These are phyloP conservation scores for Przewalskia tangutica DNA, from an alignment of 257 asterid species.

Conservation along the genomic window DNA sequence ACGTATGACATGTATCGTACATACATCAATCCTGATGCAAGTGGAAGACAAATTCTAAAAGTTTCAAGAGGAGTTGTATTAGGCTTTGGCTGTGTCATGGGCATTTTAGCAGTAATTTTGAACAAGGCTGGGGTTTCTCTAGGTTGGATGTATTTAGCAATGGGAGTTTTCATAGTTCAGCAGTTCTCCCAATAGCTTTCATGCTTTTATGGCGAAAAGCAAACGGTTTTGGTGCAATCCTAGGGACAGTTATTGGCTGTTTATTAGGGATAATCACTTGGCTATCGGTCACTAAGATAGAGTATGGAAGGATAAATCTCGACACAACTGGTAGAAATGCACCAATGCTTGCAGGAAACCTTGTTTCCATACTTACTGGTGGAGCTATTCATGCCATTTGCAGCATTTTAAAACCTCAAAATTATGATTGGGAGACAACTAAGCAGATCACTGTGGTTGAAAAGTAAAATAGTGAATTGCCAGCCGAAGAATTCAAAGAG, in stretches of 20 bases:
- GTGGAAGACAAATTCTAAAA: constrained; percentile 56
- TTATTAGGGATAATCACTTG: constrained; percentile 69
- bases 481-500: constrained; percentile 58
- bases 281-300: constrained; percentile 62
- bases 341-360: constrained; percentile 89
- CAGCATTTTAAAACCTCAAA: constrained; percentile 64
- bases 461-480: constrained; percentile 49
- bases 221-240: constrained; percentile 64
- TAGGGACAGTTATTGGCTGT: constrained; percentile 65
- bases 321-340: constrained; percentile 90
- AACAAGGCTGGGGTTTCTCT: constrained; percentile 85
- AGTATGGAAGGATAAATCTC: constrained; percentile 66
- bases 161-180: constrained; percentile 84
- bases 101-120: constrained; percentile 68
- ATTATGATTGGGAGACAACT: constrained; percentile 78
- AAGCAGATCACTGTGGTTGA: constrained; percentile 73
- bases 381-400: constrained; percentile 67
- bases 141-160: constrained; percentile 92
- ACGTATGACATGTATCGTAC: constrained; percentile 86
- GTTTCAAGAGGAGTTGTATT: constrained; percentile 61
- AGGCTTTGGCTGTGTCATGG: constrained; percentile 74
- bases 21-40: constrained; percentile 76
- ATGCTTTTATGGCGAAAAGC: constrained; percentile 89
- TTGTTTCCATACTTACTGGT: constrained; percentile 71
- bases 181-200: constrained; percentile 84